phyloP scores from a whole-genome alignment of 768 basidiomycete species.

The Coprinellus micaceus region DNA sequence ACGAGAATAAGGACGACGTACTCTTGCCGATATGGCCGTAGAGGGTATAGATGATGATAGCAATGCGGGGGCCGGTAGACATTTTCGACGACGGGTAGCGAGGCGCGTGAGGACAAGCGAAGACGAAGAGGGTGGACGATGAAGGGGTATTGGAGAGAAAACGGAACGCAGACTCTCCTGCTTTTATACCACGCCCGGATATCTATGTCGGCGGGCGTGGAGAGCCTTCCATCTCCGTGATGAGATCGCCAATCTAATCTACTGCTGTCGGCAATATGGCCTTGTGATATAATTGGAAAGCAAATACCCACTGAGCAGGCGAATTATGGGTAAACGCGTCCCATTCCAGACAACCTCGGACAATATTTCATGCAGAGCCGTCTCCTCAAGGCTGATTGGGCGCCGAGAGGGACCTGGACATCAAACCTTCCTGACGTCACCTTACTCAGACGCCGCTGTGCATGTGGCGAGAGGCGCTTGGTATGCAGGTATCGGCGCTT shows the following conservation, averaged over 20 bases:
- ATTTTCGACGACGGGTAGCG: conserved; percentile 21
- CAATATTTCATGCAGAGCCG: background rate
- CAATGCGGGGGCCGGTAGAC: conserved; percentile 49
- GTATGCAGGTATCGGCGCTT: too few species aligned
- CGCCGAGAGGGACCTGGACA: too few species aligned
- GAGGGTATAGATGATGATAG: conserved; percentile 71
- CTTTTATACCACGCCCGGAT: conserved; percentile 2
- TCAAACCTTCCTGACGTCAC: background rate
- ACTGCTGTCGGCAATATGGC: conserved; percentile 1
- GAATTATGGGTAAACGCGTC: background rate
- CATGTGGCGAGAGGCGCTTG: background rate
- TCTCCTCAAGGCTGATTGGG: background rate
- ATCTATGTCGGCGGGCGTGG: background rate
- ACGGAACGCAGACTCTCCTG: background rate
- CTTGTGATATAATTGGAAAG: conserved; percentile 1
- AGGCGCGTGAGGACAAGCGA: background rate
- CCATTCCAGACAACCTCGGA: background rate
- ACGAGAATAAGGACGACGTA: background rate
- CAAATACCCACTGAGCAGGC: background rate
- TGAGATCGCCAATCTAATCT: too few species aligned
- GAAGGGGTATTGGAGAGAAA: background rate
- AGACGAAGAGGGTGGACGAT: conserved; percentile 5
- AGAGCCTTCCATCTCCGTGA: too few species aligned
- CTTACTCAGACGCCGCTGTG: background rate
- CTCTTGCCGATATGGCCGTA: conserved; percentile 66